A percentile compares a stretch with the other conserved stretches of the same genome.
phyloP scores from a whole-genome alignment of 495 filamentous ascomycete genomes.

The Podospora australis region DNA sequence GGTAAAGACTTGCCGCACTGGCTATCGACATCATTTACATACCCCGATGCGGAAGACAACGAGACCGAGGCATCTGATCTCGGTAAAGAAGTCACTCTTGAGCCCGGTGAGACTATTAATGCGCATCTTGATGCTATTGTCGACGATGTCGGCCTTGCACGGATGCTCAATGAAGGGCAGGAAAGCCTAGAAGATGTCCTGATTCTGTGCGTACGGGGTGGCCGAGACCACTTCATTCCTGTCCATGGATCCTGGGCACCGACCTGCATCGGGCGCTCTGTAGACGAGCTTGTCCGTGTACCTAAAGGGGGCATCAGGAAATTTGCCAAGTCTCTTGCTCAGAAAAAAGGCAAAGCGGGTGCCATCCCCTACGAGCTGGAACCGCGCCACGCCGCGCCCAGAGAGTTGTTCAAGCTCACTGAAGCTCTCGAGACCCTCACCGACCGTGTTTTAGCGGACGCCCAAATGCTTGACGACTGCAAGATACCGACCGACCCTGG shows the following conservation, averaged over 20 bases:
- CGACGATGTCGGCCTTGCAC: slow-evolving; percentile 54
- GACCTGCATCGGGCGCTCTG: slow-evolving; percentile 73
- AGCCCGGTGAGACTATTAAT: slow-evolving; percentile 76
- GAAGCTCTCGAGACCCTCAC: slow-evolving; percentile 70
- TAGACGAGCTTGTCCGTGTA: slow-evolving; percentile 77
- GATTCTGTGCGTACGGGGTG: slow-evolving; percentile 77
- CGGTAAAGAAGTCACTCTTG: slow-evolving; percentile 51
- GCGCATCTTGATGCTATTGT: slow-evolving; percentile 61
- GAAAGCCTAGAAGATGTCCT: slow-evolving; percentile 74
- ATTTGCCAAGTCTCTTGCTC: slow-evolving; percentile 27
- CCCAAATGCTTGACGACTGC: slow-evolving; percentile 69
- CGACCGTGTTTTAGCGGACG: slow-evolving; percentile 72
- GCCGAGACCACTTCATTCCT: slow-evolving; percentile 87
- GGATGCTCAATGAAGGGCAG: slow-evolving; percentile 62
- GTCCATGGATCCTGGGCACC: slow-evolving; percentile 71
- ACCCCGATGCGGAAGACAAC: slow-evolving; percentile 27
- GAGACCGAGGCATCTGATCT: slow-evolving; percentile 35
- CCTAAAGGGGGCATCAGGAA: slow-evolving; percentile 66
- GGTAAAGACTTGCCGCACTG: slow-evolving; percentile 48
- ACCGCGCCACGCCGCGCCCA: slow-evolving; percentile 51
- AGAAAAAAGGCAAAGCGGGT: slow-evolving; percentile 19
- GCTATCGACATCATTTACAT: slow-evolving; percentile 60
- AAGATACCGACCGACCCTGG: slow-evolving; percentile 47
- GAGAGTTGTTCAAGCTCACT: slow-evolving; percentile 82
- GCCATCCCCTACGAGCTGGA: slow-evolving; percentile 40